Percentiles rank a stretch among this genome's conserved stretches.
Evolutionary conservation across 176 grass and related monocot species (phyloP).

Genomic region (Zea luxurians): DNA sequence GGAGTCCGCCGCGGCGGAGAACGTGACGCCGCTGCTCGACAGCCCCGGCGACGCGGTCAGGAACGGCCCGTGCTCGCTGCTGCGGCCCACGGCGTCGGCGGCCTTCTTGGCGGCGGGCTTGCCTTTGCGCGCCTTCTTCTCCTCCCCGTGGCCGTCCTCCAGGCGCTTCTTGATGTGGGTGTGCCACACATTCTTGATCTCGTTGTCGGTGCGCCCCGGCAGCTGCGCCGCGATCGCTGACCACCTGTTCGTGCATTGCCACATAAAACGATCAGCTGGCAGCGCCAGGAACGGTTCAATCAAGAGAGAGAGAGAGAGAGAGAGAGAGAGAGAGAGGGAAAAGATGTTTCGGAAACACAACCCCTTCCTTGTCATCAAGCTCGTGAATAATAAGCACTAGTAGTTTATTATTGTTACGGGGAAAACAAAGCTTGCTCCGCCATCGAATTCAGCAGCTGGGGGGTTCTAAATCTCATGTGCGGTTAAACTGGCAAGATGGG

Average conservation of each 20-base stretch:
- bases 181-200: conserved; percentile 75
- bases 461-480: conserved; percentile 38
- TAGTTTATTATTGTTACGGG: neutral
- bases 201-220: conserved; percentile 61
- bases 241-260: conserved; percentile 42
- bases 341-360: conserved; percentile 16
- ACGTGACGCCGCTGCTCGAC: conserved; percentile 45
- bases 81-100: neutral
- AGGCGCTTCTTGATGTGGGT: conserved; percentile 57
- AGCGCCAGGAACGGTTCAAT: neutral
- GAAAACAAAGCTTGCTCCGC: neutral
- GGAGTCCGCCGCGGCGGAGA: conserved; percentile 39
- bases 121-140: conserved; percentile 36
- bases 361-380: neutral
- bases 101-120: neutral
- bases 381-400: neutral
- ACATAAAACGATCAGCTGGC: conserved; percentile 2
- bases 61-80: neutral
- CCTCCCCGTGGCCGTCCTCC: neutral
- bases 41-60: conserved; percentile 25
- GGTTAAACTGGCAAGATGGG: conserved; percentile 17
- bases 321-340: too few relatives aligned
- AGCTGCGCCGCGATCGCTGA: conserved; percentile 54
- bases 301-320: too few relatives aligned
- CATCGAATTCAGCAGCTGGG: conserved; percentile 29